phyloP scores from a whole-genome alignment of 2,329 filamentous ascomycete genomes.

The Sporothrix inflata region DNA sequence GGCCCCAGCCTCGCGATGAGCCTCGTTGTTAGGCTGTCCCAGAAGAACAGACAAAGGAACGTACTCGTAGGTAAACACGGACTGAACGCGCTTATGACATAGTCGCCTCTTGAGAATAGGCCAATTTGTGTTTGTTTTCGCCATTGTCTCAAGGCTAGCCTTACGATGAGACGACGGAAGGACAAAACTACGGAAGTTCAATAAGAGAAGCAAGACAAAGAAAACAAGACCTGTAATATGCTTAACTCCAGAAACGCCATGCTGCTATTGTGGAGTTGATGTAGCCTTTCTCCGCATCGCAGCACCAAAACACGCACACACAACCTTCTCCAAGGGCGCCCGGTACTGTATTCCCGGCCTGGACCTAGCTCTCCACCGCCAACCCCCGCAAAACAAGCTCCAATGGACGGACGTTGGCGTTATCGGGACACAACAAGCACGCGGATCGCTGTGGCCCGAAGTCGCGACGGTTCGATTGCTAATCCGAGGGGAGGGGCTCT shows the following conservation, averaged over 20 bases:
- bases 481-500: background rate
- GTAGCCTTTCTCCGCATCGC: background rate
- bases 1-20: no score
- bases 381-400: conserved; percentile 5
- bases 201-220: background rate
- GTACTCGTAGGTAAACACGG: no score
- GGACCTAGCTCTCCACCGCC: background rate
- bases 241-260: background rate
- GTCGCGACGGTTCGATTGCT: background rate
- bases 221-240: background rate
- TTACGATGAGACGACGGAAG: no score
- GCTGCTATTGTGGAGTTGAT: background rate
- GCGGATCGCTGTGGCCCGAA: background rate
- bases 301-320: no score
- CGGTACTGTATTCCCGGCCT: conserved; percentile 15
- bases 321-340: background rate
- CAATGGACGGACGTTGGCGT: background rate
- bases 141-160: no score
- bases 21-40: no score
- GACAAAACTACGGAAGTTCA: background rate
- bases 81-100: no score
- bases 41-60: no score
- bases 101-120: no score
- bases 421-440: background rate
- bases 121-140: no score